Evolutionary conservation across 2,329 filamentous ascomycete species (phyloP), one percentile per base, ranked within the genome.

Genomic region (Annulohypoxylon truncatum): DNA sequence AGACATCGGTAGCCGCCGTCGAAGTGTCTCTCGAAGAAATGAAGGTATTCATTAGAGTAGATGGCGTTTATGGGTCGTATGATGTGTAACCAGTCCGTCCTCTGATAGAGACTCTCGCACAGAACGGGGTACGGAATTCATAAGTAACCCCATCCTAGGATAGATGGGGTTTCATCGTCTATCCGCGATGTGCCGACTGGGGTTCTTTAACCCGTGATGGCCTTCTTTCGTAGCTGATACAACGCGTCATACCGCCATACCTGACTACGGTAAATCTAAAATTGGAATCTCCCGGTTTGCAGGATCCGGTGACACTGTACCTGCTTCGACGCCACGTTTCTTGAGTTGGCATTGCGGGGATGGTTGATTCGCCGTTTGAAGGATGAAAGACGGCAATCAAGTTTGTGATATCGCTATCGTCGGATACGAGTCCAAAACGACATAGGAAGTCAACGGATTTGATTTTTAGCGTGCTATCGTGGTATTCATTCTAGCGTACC

Each of bases 231-330:
- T 9, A 1, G 10, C 20, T 13, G 44, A 51, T 42, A 29, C 24
- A 42, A 50, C 33, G 33, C 55, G 46, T 58, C 47, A 58, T 58
- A 20, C 28, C 15, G 46, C 35, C 20, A 22, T 31, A 42, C 46
- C 38, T 28, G 20, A 42, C n/a, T 20, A 5, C 40, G 7, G 9
- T 20, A 7, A 22, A 31, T 51, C 55, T 38, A 58, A 51, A 38
- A 31, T 51, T 50, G 28, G 54, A 26, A 42, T 31, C 8, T 33
- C 24, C 29, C 42, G 44, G 22, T 13, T 28, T 35, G 29, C 44
- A 22, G 3, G 9, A 48, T 18, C 28, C 18, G 26, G 33, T 48
- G 54, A 44, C 29, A 42, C 18, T 28, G 13, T 44, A 33, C 15
- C 20, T 57, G 10, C 18, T 15, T n/a, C 2, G 10, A 28, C 31